Conservation (phyloP, 495 filamentous ascomycete genomes). For the Lasiosphaeria hispida region DNA sequence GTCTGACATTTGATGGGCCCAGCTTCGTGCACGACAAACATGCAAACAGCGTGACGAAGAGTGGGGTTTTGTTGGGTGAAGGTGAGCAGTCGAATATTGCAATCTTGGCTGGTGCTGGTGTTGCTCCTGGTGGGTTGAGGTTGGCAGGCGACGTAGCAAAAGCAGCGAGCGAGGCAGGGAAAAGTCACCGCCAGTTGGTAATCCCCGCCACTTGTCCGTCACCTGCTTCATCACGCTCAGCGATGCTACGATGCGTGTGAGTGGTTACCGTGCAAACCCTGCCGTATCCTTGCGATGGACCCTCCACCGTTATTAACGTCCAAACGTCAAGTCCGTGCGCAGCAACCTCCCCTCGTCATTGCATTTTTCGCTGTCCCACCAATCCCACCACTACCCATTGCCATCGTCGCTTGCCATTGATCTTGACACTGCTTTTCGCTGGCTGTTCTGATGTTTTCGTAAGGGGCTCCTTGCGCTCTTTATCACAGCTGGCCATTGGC, state of each 20-base stretch:
- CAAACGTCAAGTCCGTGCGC: slow-evolving; percentile 8
- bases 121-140: background rate
- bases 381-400: background rate
- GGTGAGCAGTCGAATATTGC: background rate
- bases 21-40: too few species aligned
- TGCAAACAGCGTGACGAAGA: too few species aligned
- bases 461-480: too few species aligned
- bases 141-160: too few species aligned
- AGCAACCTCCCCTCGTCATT: background rate
- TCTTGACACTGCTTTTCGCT: background rate
- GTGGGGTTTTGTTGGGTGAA: too few species aligned
- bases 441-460: too few species aligned
- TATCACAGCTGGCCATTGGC: background rate
- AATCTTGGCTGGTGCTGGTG: background rate
- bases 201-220: slow-evolving; percentile 7
- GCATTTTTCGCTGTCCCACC: background rate
- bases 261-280: background rate
- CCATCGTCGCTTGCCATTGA: slow-evolving; percentile 3
- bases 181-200: slow-evolving; percentile 10
- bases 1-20: too few species aligned
- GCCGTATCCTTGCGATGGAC: slow-evolving; percentile 1
- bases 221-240: slow-evolving; percentile 5
- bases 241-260: slow-evolving; percentile 6
- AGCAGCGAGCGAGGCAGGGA: slow-evolving; percentile 1
- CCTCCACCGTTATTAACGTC: slow-evolving; percentile 7